Evolutionary conservation across 2,329 filamentous ascomycete species (phyloP).

Genomic region (Neofusicoccum umdonicola): DNA sequence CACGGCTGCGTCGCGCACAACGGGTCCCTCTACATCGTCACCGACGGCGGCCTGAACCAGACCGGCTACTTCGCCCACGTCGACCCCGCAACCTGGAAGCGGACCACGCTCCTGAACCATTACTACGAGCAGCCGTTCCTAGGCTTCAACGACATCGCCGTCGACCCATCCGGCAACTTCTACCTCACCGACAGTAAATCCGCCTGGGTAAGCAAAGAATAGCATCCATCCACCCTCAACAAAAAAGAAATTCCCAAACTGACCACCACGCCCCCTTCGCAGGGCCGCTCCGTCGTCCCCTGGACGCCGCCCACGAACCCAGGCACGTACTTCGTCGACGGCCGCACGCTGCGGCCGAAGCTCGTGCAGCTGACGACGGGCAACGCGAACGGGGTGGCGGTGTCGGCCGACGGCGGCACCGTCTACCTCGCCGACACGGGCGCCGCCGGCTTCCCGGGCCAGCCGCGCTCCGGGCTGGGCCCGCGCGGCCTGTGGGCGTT

Average conservation of each 20-base stretch:
- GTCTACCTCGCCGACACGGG: slow-evolving; percentile 9
- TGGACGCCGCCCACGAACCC: slow-evolving; percentile 9
- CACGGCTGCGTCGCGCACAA: slow-evolving; percentile 20
- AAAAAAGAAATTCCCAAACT: background rate
- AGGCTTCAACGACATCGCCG: slow-evolving; percentile 21
- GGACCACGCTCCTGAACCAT: slow-evolving; percentile 19
- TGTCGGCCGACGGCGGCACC: background rate
- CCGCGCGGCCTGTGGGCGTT: slow-evolving; percentile 19
- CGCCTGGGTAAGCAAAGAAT: slow-evolving; percentile 9
- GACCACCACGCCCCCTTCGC: background rate
- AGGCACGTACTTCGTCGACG: slow-evolving; percentile 18
- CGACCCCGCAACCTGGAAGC: slow-evolving; percentile 18
- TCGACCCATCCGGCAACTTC: slow-evolving; percentile 20
- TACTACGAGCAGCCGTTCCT: slow-evolving; percentile 20
- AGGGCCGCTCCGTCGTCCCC: slow-evolving; percentile 18
- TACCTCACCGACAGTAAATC: slow-evolving; percentile 21
- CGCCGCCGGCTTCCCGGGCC: background rate
- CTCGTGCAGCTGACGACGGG: slow-evolving; percentile 19
- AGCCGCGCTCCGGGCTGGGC: slow-evolving; percentile 16
- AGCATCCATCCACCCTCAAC: background rate
- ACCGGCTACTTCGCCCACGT: slow-evolving; percentile 18
- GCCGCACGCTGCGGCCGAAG: slow-evolving; percentile 20
- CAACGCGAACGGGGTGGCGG: slow-evolving; percentile 20
- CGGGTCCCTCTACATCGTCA: slow-evolving; percentile 19
- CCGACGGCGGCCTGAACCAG: slow-evolving; percentile 17